Percentiles rank a stretch among this genome's conserved stretches.
Conservation (phyloP, 176 grass and related monocot genomes). For the Miscanthus lutarioriparius region DNA sequence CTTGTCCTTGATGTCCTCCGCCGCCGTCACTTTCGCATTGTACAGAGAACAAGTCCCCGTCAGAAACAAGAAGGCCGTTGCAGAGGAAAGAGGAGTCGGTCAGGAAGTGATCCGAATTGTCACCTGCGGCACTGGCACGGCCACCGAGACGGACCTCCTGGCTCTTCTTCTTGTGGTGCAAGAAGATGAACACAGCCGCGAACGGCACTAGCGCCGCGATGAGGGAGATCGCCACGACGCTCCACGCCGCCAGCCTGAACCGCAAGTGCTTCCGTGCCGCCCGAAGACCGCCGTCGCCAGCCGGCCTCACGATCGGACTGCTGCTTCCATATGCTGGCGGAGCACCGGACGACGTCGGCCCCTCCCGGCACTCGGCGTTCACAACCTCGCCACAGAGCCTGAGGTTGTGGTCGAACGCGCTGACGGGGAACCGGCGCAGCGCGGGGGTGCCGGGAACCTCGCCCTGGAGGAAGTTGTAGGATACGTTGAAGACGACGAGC, state of each 20-base stretch:
- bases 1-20: conserved; percentile 52
- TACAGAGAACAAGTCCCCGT: background rate
- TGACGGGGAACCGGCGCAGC: conserved; percentile 50
- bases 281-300: background rate
- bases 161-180: conserved; percentile 51
- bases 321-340: background rate
- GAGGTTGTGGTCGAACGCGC: conserved; percentile 72
- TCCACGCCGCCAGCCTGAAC: conserved; percentile 42
- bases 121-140: conserved; percentile 44
- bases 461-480: conserved; percentile 89
- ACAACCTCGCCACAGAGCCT: conserved; percentile 61
- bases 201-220: conserved; percentile 53
- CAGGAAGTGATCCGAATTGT: background rate
- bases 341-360: background rate
- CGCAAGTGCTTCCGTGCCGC: background rate
- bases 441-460: conserved; percentile 53
- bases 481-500: conserved; percentile 72
- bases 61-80: background rate
- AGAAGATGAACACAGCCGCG: conserved; percentile 51
- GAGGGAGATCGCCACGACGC: conserved; percentile 51
- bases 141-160: conserved; percentile 49
- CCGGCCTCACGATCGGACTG: background rate
- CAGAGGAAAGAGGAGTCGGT: background rate
- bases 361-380: conserved; percentile 31
- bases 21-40: conserved; percentile 17